Percentiles rank a stretch among this genome's conserved stretches.
Conservation (phyloP, 129 eudicot genomes). For the Cynara cardunculus region DNA sequence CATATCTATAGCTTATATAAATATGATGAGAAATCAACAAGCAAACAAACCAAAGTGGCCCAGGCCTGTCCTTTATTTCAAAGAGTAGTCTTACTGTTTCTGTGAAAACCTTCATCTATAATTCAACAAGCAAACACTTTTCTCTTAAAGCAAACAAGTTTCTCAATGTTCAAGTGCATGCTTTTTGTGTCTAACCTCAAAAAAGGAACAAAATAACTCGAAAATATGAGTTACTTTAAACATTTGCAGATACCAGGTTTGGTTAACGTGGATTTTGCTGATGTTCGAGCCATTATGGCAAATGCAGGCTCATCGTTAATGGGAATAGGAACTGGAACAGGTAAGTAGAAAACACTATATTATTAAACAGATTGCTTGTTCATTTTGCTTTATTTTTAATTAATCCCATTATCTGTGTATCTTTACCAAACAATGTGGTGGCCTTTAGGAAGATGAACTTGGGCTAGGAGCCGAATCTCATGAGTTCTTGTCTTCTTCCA, state of each 20-base stretch:
- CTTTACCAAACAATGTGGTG: background rate
- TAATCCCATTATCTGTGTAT: background rate
- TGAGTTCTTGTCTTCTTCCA: background rate
- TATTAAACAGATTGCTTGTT: background rate
- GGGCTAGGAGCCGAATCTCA: background rate
- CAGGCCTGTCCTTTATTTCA: too few species aligned
- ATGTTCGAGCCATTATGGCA: constrained; percentile 91
- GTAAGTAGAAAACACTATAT: constrained; percentile 30
- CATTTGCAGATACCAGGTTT: constrained; percentile 72
- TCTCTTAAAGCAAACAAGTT: background rate
- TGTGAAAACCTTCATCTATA: background rate
- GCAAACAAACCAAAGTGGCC: too few species aligned
- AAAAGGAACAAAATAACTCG: background rate
- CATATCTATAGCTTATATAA: background rate
- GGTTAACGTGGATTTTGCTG: constrained; percentile 98
- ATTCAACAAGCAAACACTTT: background rate
- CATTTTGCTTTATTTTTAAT: background rate
- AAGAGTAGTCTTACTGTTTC: too few species aligned
- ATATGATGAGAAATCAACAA: background rate
- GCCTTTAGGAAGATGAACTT: background rate
- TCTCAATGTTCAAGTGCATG: background rate
- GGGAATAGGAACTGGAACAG: constrained; percentile 97
- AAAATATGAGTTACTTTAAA: background rate
- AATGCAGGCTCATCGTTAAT: constrained; percentile 92
- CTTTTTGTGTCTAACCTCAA: background rate